Evolutionary conservation across 2,329 filamentous ascomycete species (phyloP), one percentile per base, ranked within the genome.

Genomic region (Alternaria alternata): DNA sequence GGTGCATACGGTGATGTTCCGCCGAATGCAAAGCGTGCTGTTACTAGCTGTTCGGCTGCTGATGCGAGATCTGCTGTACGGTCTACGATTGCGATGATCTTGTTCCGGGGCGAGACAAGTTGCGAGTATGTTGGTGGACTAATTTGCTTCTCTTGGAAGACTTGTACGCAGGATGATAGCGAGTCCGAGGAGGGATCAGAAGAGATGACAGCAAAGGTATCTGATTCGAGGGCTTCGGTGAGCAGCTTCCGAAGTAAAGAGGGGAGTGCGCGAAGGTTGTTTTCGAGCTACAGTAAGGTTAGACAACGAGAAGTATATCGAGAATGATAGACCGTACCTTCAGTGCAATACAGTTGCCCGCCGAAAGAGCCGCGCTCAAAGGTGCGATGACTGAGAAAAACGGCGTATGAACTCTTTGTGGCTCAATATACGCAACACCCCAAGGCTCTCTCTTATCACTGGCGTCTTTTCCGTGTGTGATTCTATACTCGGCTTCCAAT

Each of bases 1-100:
- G 88, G 88, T 0, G 86, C 84, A 67, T 89, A 89, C 0, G 86
- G 82, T 1, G 87, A 89, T 2, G 75, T 79, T 3, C 87, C 87
- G 1, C 83, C 79, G 30, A 88, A 86, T 14, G 77, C 76, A 65
- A 89, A 86, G 2, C 86, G 80, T 1, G 87, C 86, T 0, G 77
- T 78, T 0, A 85, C 81, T 1, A 90, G 77, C 2, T 81, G 79
- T 56, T 81, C 76, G 1, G 88, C 88, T 0, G 88, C 87, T 3
- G 75, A 67, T 6, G 80, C 70, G 2, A 89, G 62, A 63, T 89
- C 80, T 11, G 86, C 86, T 3, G 84, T 86, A 20, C 88, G 81
- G 68, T 90, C 88, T 1, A 90, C 86, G 0, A 91, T 70, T 0
- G 87, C 87, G 5, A 89, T 73, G 2, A 80, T 78, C 12, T 78